A percentile compares a stretch with the other conserved stretches of the same genome.
These are phyloP conservation scores for Didymella lethalis DNA, from an alignment of 2,329 filamentous ascomycete species.

Conservation along the genomic window DNA sequence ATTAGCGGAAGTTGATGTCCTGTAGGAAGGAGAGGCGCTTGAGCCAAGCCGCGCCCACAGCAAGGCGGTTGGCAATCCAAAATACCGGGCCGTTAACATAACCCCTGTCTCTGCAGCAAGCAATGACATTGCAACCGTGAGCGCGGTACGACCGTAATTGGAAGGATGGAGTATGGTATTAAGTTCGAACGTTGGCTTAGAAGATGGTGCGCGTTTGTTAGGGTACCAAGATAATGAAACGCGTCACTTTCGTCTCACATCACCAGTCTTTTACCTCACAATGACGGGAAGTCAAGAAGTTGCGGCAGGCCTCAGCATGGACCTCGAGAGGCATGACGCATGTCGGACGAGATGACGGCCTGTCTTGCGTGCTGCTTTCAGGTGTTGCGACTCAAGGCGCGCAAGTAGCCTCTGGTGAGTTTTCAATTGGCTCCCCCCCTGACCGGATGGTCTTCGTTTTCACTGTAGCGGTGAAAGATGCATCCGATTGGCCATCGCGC, in stretches of 20 bases:
- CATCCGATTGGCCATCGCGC: constrained; percentile 34
- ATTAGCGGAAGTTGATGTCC: constrained; percentile 42
- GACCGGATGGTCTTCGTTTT: constrained; percentile 27
- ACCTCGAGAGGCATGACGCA: constrained; percentile 35
- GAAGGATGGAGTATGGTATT: constrained; percentile 4
- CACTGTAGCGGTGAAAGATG: constrained; percentile 42
- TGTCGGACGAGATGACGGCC: constrained; percentile 22
- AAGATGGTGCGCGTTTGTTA: constrained; percentile 1
- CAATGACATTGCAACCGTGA: constrained; percentile 11
- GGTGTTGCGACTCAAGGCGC: constrained; percentile 33
- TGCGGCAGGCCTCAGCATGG: constrained; percentile 27
- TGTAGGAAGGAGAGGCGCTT: constrained; percentile 31
- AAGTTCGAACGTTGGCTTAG: neutral
- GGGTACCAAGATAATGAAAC: constrained; percentile 14
- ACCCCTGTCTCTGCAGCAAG: constrained; percentile 25
- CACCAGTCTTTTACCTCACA: constrained; percentile 15
- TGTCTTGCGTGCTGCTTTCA: constrained; percentile 27
- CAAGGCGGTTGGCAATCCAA: constrained; percentile 36
- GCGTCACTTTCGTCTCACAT: constrained; percentile 19
- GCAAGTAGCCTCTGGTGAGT: constrained; percentile 34
- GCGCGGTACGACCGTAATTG: constrained; percentile 14
- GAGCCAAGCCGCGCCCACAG: constrained; percentile 27
- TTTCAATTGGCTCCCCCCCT: constrained; percentile 30
- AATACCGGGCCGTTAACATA: constrained; percentile 33
- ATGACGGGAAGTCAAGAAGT: constrained; percentile 23